Percentiles rank a stretch among this genome's conserved stretches.
Evolutionary conservation across 2,329 filamentous ascomycete species (phyloP).

Genomic region (Dothistroma septosporum): DNA sequence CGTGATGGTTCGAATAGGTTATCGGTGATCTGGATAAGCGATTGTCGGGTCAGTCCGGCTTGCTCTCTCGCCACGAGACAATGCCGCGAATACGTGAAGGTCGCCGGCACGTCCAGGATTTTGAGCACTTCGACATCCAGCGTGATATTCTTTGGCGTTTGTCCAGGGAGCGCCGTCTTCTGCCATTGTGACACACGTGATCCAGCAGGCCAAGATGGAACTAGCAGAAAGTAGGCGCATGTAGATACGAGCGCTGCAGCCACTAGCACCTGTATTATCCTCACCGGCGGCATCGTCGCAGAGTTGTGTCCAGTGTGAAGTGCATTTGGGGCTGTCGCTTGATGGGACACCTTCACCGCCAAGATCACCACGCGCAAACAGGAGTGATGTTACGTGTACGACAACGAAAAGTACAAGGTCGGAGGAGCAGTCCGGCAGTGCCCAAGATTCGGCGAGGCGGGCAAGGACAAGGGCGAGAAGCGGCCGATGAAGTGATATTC

Average conservation of each 20-base stretch:
- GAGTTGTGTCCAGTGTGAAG: not conserved
- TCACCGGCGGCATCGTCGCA: conserved; percentile 10
- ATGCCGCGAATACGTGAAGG: conserved; percentile 20
- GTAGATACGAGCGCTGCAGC: conserved; percentile 16
- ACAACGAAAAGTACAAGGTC: not conserved
- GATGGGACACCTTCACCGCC: not conserved
- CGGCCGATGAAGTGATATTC: not conserved
- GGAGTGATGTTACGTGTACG: not conserved
- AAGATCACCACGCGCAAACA: not conserved
- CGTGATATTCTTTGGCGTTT: conserved; percentile 15
- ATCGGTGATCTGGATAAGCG: conserved; percentile 13
- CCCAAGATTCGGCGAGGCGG: not conserved
- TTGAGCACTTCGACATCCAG: conserved; percentile 22
- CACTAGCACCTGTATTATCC: conserved; percentile 13
- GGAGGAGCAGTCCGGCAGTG: too few species aligned
- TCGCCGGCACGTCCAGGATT: conserved; percentile 14
- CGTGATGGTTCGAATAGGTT: conserved; percentile 6
- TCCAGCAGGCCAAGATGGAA: conserved; percentile 7
- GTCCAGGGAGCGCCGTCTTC: conserved; percentile 6
- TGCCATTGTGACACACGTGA: conserved; percentile 12
- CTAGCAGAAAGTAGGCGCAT: conserved; percentile 18
- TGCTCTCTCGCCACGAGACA: conserved; percentile 19
- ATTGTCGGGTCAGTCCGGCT: conserved; percentile 13
- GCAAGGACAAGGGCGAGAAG: not conserved
- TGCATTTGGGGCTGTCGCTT: not conserved